Base-by-base conservation (phyloP, 2,329 filamentous ascomycete genomes). In the Periconia sp. region DNA sequence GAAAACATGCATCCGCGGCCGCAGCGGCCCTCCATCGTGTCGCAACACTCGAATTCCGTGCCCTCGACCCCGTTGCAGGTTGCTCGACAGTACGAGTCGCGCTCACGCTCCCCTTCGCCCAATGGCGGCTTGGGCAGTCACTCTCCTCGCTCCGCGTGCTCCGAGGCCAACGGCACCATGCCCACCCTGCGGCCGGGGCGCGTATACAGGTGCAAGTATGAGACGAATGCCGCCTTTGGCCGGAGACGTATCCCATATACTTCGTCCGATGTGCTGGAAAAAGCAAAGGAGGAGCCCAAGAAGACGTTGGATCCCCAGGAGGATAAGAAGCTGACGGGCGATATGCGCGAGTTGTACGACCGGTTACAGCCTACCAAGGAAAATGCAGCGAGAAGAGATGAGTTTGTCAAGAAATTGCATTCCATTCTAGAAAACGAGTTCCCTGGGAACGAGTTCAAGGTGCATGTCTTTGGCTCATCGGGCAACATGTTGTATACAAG, bases 391-490 rank as follows among this genome's bases (percentile, higher is more conserved):
- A 85, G 89, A 54, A 81, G 92, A 47, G 78, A 80, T 52, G 84
- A 82, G 60, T 82, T 99, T 57, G 84, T 96, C n/a, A 76, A 79
- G 54, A 99, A 97, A 73, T 74, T 99, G 61, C 88, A 96, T 71
- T 86, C 81, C 55, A 83, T 97, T 28, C 84, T 99, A 66, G 94
- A 95, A 61, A 82, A 88, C 6, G 85, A 95, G 65, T 99, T 92
- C 89, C 94, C 94, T 1, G 90, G 88, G 1, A 87, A 90, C 61
- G 82, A 95, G 48, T 96, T 96, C 63, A 85, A 83, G 55, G 94
- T 96, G 24, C 87, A 94, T 68, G 84, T 97, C 12, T 99, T 99
- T 79, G 94, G 94, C n/a, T 97, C 94, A 4, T 97, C 94, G 4
- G 94, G 94, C 34, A 99, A 99, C 70, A 76, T 94, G 68, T 77